Percentiles rank a stretch among this genome's conserved stretches.
These are phyloP conservation scores for Cochlearia excelsa DNA, from an alignment of 345 rosid species.

Conservation along the genomic window DNA sequence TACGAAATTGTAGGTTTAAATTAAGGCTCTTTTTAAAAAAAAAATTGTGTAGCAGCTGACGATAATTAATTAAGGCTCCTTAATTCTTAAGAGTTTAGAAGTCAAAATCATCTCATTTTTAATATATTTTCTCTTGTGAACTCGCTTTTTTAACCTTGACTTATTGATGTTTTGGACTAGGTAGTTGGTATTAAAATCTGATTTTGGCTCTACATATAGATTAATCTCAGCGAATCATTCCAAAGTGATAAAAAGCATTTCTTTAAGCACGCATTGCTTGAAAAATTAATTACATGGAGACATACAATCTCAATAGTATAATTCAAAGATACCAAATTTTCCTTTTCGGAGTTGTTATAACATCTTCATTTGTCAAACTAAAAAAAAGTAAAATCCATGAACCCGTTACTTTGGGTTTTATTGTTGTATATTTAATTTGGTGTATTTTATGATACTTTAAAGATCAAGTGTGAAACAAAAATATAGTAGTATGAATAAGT, in stretches of 20 bases:
- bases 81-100: neutral
- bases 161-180: constrained; percentile 2
- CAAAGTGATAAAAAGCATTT: neutral
- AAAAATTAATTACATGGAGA: constrained; percentile 16
- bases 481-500: neutral
- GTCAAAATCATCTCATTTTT: constrained; percentile 9
- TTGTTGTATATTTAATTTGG: neutral
- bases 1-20: no score
- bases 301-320: constrained; percentile 23
- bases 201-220: constrained; percentile 21
- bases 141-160: neutral
- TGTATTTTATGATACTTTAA: no score
- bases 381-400: constrained; percentile 4
- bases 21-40: no score
- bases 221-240: neutral
- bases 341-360: constrained; percentile 21
- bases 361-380: constrained; percentile 8
- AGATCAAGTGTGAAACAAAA: no score
- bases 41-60: no score
- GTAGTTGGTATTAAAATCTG: constrained; percentile 29
- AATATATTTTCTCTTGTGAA: constrained; percentile 2
- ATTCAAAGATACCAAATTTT: constrained; percentile 17
- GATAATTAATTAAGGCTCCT: no score
- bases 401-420: no score
- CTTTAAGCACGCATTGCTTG: constrained; percentile 28